Evolutionary conservation across 176 grass and related monocot genomes (phyloP).

Genomic region (Alloteropsis semialata): DNA sequence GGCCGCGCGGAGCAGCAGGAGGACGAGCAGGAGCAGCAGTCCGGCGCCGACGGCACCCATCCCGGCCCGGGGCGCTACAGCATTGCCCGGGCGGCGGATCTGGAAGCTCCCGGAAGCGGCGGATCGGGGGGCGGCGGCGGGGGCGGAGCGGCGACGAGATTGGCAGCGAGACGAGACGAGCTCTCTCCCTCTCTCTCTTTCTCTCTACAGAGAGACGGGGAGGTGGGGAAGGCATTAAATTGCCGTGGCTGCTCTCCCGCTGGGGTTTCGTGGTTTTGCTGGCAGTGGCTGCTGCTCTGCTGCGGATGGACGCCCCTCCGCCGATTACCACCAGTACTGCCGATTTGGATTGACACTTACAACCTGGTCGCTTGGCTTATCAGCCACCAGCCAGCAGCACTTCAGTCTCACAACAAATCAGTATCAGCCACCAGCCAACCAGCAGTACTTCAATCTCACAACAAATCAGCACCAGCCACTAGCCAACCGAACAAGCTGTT

Average conservation of each 20-base stretch:
- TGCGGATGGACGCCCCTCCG: not conserved
- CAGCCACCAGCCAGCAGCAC: too few species aligned
- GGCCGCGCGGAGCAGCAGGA: conserved; percentile 12
- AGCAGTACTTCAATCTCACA: too few species aligned
- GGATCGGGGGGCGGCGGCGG: conserved; percentile 7
- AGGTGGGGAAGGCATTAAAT: conserved; percentile 42
- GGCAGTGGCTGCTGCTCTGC: not conserved
- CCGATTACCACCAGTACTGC: not conserved
- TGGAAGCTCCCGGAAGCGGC: conserved; percentile 14
- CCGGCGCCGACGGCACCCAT: conserved; percentile 6
- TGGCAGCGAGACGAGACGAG: not conserved
- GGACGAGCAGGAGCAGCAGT: not conserved
- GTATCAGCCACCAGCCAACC: too few species aligned
- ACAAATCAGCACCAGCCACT: too few species aligned
- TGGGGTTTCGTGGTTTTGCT: conserved; percentile 22
- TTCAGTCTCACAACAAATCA: too few species aligned
- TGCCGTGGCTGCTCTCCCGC: conserved; percentile 20
- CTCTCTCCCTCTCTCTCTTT: not conserved
- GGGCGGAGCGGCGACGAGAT: conserved; percentile 15
- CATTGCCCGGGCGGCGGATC: conserved; percentile 44
- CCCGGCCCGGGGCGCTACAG: not conserved
- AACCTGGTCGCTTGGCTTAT: too few species aligned
- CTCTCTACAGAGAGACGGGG: not conserved
- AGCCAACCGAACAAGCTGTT: too few species aligned
- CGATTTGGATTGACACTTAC: not conserved